Conservation (phyloP, 805 yeast species). For the Barnettozyma sp. region DNA sequence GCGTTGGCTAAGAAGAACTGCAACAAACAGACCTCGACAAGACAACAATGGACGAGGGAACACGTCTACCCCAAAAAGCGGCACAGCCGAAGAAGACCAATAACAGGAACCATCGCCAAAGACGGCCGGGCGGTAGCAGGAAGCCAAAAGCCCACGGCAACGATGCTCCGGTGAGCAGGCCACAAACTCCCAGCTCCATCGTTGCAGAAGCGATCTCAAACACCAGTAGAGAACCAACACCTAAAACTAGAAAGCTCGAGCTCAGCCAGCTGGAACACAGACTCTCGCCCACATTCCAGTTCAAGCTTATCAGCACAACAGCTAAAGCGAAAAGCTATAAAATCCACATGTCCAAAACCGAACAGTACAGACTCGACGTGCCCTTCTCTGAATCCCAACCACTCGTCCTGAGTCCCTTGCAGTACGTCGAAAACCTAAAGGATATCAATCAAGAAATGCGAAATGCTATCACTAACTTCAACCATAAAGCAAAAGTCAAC, state of each 20-base stretch:
- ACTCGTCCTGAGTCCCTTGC: conserved; percentile 2
- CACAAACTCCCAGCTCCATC: too few relatives aligned
- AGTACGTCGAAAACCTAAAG: background rate
- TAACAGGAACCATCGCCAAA: too few relatives aligned
- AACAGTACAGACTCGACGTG: conserved; percentile 15
- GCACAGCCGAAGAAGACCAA: background rate
- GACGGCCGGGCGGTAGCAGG: too few relatives aligned
- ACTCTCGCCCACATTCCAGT: conserved; percentile 8
- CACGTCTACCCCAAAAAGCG: too few relatives aligned
- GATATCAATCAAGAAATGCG: conserved; percentile 1
- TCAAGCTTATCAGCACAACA: conserved; percentile 18
- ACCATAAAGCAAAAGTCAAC: conserved; percentile 12
- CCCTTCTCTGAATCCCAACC: conserved; percentile 15
- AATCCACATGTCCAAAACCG: conserved; percentile 10
- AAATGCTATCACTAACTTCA: conserved; percentile 22
- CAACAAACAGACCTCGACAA: too few relatives aligned
- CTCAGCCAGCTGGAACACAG: conserved; percentile 10
- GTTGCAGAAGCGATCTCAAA: too few relatives aligned
- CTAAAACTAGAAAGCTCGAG: too few relatives aligned
- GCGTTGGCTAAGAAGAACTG: too few relatives aligned
- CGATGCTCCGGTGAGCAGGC: too few relatives aligned
- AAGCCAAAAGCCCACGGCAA: too few relatives aligned
- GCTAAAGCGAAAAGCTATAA: conserved; percentile 16
- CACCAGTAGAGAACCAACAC: too few relatives aligned
- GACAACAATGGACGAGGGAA: too few relatives aligned